These are phyloP conservation scores for Crithidia sp. DNA, from an alignment of 208 protist genomes.

Conservation along the genomic window DNA sequence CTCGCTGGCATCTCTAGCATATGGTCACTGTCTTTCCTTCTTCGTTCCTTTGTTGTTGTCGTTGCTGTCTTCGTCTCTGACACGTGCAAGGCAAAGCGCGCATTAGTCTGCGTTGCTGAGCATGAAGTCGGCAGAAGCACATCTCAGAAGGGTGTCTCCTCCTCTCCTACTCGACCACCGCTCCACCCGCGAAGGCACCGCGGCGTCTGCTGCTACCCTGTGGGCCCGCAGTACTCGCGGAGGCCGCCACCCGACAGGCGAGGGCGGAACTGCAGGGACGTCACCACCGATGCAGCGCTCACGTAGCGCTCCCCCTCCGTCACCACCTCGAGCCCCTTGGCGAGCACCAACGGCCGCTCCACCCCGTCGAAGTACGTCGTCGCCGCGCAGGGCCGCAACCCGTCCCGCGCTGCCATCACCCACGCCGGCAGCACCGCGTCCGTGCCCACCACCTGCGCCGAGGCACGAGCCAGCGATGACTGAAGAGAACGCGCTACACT, in stretches of 20 bases:
- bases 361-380: conserved; percentile 45
- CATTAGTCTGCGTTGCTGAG: too few species aligned
- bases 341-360: conserved; percentile 52
- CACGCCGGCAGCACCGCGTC: conserved; percentile 23
- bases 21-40: too few species aligned
- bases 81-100: too few species aligned
- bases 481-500: neutral
- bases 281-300: conserved; percentile 35
- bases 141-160: too few species aligned
- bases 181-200: neutral
- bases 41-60: too few species aligned
- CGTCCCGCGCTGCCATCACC: conserved; percentile 22
- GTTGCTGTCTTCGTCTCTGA: too few species aligned
- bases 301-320: conserved; percentile 52
- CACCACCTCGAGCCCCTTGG: conserved; percentile 48
- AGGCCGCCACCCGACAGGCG: neutral
- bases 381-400: conserved; percentile 30
- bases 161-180: too few species aligned
- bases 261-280: conserved; percentile 53
- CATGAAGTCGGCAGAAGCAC: too few species aligned
- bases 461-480: conserved; percentile 2
- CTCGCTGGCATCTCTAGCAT: too few species aligned
- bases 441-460: conserved; percentile 8
- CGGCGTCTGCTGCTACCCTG: neutral
- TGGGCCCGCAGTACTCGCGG: neutral